These are phyloP conservation scores for Kuraishia piskuri DNA, from an alignment of 805 yeast genomes.

Conservation along the genomic window DNA sequence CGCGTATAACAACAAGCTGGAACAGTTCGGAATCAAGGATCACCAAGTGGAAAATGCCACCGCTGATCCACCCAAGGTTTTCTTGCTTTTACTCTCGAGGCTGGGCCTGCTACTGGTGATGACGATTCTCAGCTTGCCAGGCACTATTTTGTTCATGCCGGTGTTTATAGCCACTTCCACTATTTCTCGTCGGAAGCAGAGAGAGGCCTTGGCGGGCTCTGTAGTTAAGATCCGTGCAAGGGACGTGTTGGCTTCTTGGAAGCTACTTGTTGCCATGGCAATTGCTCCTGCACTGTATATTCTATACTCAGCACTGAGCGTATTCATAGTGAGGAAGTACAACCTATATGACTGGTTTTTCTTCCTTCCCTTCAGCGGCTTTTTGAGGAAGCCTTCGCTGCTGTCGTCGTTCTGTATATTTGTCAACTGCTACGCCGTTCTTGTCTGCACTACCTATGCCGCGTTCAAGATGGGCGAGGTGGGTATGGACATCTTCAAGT, in stretches of 20 bases:
- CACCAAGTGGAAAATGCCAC: conserved; percentile 59
- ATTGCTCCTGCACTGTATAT: conserved; percentile 80
- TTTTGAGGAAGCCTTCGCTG: conserved; percentile 5
- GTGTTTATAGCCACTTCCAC: conserved; percentile 70
- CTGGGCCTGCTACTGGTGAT: conserved; percentile 45
- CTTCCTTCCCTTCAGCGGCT: conserved; percentile 5
- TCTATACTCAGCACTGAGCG: conserved; percentile 61
- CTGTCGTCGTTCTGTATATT: conserved; percentile 27
- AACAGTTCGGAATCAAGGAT: conserved; percentile 55
- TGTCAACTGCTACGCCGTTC: conserved; percentile 42
- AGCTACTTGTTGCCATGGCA: conserved; percentile 78
- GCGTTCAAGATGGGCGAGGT: conserved; percentile 88
- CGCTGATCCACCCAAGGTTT: conserved; percentile 38
- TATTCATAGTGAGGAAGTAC: conserved; percentile 13
- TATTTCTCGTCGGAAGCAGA: conserved; percentile 66
- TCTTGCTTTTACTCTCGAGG: conserved; percentile 49
- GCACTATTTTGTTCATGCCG: conserved; percentile 79
- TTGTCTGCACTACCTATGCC: conserved; percentile 74
- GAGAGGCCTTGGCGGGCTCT: conserved; percentile 73
- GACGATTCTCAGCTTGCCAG: conserved; percentile 69
- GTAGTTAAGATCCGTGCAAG: conserved; percentile 83
- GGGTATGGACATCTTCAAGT: conserved; percentile 84
- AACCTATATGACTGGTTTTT: conserved; percentile 2
- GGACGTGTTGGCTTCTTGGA: conserved; percentile 96
- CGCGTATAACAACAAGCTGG: conserved; percentile 57